Conservation (phyloP, 768 basidiomycete species). For the Amanita fuliginea region DNA sequence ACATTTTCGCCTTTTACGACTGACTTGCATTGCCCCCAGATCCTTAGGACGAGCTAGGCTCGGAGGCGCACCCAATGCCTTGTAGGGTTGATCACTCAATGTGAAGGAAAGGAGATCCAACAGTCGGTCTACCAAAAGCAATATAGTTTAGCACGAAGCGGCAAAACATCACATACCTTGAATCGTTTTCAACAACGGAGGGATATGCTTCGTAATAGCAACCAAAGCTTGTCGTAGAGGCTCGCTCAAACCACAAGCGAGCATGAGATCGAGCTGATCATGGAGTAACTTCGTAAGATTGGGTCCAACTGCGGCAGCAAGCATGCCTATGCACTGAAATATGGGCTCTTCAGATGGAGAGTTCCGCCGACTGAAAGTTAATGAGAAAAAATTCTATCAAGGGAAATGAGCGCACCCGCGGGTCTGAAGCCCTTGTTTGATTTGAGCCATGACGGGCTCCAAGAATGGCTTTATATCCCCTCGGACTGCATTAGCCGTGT, state of each 20-base stretch:
- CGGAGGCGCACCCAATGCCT: slow-evolving; percentile 76
- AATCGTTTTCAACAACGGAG: slow-evolving; percentile 82
- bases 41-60: slow-evolving; percentile 45
- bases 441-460: slow-evolving; percentile 79
- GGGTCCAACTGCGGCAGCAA: slow-evolving; percentile 90
- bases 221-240: slow-evolving; percentile 76
- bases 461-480: slow-evolving; percentile 96
- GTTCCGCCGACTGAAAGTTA: slow-evolving; percentile 57
- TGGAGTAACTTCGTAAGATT: slow-evolving; percentile 93
- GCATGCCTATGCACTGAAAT: slow-evolving; percentile 96
- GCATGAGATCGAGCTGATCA: slow-evolving; percentile 95
- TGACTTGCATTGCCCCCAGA: slow-evolving; percentile 36
- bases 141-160: neutral
- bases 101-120: slow-evolving; percentile 76
- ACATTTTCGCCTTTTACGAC: neutral
- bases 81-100: slow-evolving; percentile 77
- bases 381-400: neutral
- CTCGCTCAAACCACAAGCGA: slow-evolving; percentile 87
- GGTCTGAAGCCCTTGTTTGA: slow-evolving; percentile 81
- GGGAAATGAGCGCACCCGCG: slow-evolving; percentile 50
- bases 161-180: slow-evolving; percentile 47
- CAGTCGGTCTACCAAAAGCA: slow-evolving; percentile 58
- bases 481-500: slow-evolving; percentile 83
- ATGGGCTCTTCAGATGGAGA: slow-evolving; percentile 91
- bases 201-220: slow-evolving; percentile 78